These are phyloP conservation scores for Pseudocercospora pini-densiflorae DNA, from an alignment of 2,329 filamentous ascomycete genomes.

Conservation along the genomic window DNA sequence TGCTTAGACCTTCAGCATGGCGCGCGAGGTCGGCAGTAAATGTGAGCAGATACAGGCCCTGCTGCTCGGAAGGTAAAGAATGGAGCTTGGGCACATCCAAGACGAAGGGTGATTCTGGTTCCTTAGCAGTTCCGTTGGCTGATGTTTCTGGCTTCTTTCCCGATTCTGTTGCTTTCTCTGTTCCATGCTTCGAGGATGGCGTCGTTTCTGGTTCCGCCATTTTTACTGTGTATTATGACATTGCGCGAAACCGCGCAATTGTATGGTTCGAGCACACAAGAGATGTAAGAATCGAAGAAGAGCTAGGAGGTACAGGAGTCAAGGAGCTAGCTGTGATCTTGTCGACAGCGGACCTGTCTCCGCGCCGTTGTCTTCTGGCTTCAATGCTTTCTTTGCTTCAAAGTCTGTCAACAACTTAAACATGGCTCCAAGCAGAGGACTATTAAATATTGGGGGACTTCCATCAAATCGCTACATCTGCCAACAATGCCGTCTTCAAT, in stretches of 20 bases:
- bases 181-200: not conserved
- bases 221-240: constrained; percentile 14
- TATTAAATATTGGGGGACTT: constrained; percentile 4
- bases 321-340: not conserved
- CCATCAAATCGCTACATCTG: constrained; percentile 10
- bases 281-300: not conserved
- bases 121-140: not conserved
- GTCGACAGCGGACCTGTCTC: not conserved
- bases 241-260: constrained; percentile 2
- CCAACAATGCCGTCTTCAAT: constrained; percentile 16
- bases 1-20: constrained; percentile 74
- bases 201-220: constrained; percentile 28
- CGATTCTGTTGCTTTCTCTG: not conserved
- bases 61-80: constrained; percentile 87
- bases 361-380: not conserved
- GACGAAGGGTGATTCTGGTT: constrained; percentile 48
- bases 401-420: not conserved
- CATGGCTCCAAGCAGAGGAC: constrained; percentile 42
- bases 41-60: constrained; percentile 90
- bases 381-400: not conserved
- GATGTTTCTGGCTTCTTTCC: not conserved
- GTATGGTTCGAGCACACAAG: not conserved
- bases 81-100: constrained; percentile 91
- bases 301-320: not conserved
- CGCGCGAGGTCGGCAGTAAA: constrained; percentile 83